Evolutionary conservation across 129 eudicot genomes (phyloP).

Genomic region (Apium graveolens): DNA sequence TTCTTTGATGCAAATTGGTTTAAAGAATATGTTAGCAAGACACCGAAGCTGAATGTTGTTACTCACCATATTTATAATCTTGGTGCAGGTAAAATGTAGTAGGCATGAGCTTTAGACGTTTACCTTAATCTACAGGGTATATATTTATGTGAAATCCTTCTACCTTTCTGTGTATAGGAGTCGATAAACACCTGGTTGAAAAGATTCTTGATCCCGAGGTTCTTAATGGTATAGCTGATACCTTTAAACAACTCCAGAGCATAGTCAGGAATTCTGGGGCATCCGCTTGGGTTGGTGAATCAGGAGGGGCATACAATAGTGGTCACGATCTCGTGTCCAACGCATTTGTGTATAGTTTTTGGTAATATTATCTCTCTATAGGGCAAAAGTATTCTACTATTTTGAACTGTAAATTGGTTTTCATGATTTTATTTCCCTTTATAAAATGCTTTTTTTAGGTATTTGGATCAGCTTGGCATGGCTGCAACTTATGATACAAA

Average conservation of each 20-base stretch:
- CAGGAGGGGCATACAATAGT: constrained; percentile 86
- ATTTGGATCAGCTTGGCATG: constrained; percentile 89
- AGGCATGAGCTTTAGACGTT: background rate
- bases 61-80: constrained; percentile 2
- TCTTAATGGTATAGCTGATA: constrained; percentile 55
- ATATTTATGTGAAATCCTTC: background rate
- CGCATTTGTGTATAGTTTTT: constrained; percentile 71
- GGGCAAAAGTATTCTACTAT: background rate
- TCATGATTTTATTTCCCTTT: background rate
- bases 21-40: constrained; percentile 26
- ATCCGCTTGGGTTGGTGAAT: constrained; percentile 93
- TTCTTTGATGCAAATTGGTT: constrained; percentile 67
- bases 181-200: constrained; percentile 67
- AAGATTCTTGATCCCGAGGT: constrained; percentile 59
- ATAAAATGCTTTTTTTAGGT: constrained; percentile 30
- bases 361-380: background rate
- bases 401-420: background rate
- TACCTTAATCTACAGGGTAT: background rate
- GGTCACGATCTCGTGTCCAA: constrained; percentile 66
- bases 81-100: constrained; percentile 1
- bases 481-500: constrained; percentile 66
- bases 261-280: constrained; percentile 41
- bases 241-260: constrained; percentile 47
- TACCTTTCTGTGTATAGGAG: constrained; percentile 37
- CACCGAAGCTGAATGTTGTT: constrained; percentile 19